Evolutionary conservation across 305 asterid genomes (phyloP).

Genomic region (Fraxinus platypoda): DNA sequence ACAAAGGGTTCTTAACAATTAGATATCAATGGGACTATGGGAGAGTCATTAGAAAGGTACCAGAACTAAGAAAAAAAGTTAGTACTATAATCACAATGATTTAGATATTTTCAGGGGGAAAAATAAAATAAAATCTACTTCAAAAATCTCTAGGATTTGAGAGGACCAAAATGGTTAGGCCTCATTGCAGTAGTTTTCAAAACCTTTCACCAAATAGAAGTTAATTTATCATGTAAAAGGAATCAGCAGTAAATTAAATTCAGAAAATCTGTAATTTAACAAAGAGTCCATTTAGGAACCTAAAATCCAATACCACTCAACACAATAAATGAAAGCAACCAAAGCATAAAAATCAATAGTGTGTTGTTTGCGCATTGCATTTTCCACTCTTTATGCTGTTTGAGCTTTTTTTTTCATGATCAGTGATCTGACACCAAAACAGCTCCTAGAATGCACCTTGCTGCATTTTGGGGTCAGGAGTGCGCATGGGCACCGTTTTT

Average conservation of each 20-base stretch:
- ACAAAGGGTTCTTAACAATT: neutral
- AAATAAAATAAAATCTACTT: constrained; percentile 4
- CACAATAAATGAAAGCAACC: neutral
- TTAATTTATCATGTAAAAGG: neutral
- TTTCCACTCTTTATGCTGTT: neutral
- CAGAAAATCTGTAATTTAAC: neutral
- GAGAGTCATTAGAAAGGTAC: constrained; percentile 9
- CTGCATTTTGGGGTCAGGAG: neutral
- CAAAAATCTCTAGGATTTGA: constrained; percentile 6
- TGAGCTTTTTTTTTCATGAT: neutral
- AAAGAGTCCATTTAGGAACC: neutral
- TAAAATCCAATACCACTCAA: neutral
- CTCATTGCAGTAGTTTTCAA: neutral
- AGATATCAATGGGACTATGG: neutral
- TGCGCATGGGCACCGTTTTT: neutral
- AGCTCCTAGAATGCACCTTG: constrained; percentile 11
- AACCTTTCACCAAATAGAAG: neutral
- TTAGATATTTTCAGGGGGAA: constrained; percentile 5
- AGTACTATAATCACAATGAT: neutral
- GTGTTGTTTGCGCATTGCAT: neutral
- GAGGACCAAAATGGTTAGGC: neutral
- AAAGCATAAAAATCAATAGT: neutral
- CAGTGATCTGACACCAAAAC: constrained; percentile 1
- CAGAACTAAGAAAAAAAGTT: neutral
- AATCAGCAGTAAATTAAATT: neutral